phyloP scores from a whole-genome alignment of 495 filamentous ascomycete genomes.

The Hyaloscypha hepaticicola region DNA sequence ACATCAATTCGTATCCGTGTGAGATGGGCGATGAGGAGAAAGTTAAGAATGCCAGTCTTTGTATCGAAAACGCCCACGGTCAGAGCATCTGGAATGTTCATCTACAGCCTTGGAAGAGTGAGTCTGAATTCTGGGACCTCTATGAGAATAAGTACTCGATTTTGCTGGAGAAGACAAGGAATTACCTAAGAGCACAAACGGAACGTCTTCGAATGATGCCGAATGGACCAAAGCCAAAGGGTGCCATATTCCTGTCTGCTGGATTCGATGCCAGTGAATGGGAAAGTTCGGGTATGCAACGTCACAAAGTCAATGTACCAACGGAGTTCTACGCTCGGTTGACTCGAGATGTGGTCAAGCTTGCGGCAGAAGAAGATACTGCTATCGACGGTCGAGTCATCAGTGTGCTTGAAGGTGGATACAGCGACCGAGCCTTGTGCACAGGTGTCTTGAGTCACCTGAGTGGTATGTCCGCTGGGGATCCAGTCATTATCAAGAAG shows the following conservation, averaged over 20 bases:
- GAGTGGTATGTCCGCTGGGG: constrained; percentile 65
- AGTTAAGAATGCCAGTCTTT: constrained; percentile 85
- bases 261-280: constrained; percentile 97
- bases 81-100: constrained; percentile 98
- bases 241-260: constrained; percentile 89
- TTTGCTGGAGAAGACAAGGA: constrained; percentile 75
- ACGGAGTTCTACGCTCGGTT: constrained; percentile 95
- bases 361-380: constrained; percentile 78
- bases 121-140: constrained; percentile 81
- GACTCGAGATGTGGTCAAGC: constrained; percentile 74
- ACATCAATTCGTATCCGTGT: constrained; percentile 97
- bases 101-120: constrained; percentile 77
- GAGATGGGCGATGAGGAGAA: constrained; percentile 87
- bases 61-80: constrained; percentile 86
- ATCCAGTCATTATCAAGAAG: constrained; percentile 40
- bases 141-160: constrained; percentile 75
- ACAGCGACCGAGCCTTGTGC: constrained; percentile 85
- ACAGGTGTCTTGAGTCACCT: constrained; percentile 88
- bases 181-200: constrained; percentile 68
- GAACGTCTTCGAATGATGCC: constrained; percentile 51
- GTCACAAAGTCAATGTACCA: constrained; percentile 91
- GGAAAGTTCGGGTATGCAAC: constrained; percentile 89
- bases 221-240: constrained; percentile 60
- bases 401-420: constrained; percentile 93
- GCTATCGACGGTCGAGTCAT: constrained; percentile 80